Evolutionary conservation across 2,329 filamentous ascomycete genomes (phyloP).

Genomic region (Exophiala mesophila): DNA sequence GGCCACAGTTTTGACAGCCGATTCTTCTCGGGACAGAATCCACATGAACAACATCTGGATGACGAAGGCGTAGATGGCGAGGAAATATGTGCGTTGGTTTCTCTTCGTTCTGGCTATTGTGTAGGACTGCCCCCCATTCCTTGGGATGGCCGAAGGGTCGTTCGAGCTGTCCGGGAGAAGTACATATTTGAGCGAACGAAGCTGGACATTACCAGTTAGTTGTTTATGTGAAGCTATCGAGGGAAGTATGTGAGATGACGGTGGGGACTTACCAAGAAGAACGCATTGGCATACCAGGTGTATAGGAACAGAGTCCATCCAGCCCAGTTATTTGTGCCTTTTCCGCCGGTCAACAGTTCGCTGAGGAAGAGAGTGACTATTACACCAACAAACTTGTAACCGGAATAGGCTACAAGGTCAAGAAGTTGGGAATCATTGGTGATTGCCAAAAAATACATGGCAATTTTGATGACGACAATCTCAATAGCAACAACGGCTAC

Average conservation of each 20-base stretch:
- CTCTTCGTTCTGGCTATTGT: slow-evolving; percentile 78
- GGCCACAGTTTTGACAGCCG: slow-evolving; percentile 30
- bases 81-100: slow-evolving; percentile 82
- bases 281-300: slow-evolving; percentile 87
- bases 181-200: slow-evolving; percentile 93
- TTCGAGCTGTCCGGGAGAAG: slow-evolving; percentile 76
- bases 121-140: slow-evolving; percentile 52
- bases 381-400: slow-evolving; percentile 97
- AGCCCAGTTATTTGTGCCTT: slow-evolving; percentile 79
- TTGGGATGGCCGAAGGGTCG: slow-evolving; percentile 55
- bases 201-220: slow-evolving; percentile 46
- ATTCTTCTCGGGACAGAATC: slow-evolving; percentile 57
- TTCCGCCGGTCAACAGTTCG: slow-evolving; percentile 70
- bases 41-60: slow-evolving; percentile 96
- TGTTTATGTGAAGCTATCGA: too few relatives aligned
- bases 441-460: slow-evolving; percentile 89
- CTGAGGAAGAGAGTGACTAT: slow-evolving; percentile 80
- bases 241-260: slow-evolving; percentile 8
- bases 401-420: slow-evolving; percentile 90
- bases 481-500: slow-evolving; percentile 80
- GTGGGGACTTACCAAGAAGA: slow-evolving; percentile 70
- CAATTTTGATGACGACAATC: slow-evolving; percentile 83
- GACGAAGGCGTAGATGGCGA: slow-evolving; percentile 90
- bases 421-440: slow-evolving; percentile 90
- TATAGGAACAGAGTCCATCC: slow-evolving; percentile 88